Conservation (phyloP, 2,329 filamentous ascomycete genomes). For the Cladosporium sp. region DNA sequence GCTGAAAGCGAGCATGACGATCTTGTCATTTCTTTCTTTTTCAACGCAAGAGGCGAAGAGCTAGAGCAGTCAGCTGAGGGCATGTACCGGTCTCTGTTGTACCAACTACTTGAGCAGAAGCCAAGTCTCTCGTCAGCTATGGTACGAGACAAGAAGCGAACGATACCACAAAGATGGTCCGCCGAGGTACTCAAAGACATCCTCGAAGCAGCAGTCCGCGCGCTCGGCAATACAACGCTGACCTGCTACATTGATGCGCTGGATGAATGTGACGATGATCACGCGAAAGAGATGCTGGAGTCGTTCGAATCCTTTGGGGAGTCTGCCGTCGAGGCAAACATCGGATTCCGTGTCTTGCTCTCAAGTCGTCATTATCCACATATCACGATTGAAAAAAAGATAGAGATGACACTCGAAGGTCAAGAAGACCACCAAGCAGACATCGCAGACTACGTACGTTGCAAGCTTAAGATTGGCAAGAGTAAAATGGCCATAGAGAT, state of each 20-base stretch:
- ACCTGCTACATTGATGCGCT: constrained; percentile 43
- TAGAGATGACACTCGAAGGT: constrained; percentile 33
- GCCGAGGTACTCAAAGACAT: neutral
- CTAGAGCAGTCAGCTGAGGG: constrained; percentile 46
- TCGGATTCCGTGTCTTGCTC: constrained; percentile 32
- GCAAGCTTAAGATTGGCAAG: constrained; percentile 32
- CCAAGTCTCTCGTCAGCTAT: constrained; percentile 34
- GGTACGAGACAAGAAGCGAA: constrained; percentile 35
- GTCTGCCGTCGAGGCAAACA: constrained; percentile 37
- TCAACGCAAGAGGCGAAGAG: constrained; percentile 43
- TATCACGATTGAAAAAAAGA: constrained; percentile 31
- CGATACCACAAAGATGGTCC: neutral
- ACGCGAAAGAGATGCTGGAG: constrained; percentile 35
- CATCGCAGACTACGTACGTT: constrained; percentile 36
- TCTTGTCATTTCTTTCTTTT: constrained; percentile 44
- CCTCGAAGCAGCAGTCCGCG: neutral
- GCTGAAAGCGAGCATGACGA: neutral
- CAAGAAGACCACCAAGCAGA: constrained; percentile 33
- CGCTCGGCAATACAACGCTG: constrained; percentile 22
- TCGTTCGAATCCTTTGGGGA: constrained; percentile 33
- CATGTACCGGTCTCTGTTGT: constrained; percentile 49
- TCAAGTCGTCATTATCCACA: constrained; percentile 44
- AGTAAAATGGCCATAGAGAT: constrained; percentile 34
- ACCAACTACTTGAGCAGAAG: constrained; percentile 28
- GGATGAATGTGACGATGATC: constrained; percentile 41